Conservation (phyloP, 306 rosid species). For the Begonia peltatifolia region DNA sequence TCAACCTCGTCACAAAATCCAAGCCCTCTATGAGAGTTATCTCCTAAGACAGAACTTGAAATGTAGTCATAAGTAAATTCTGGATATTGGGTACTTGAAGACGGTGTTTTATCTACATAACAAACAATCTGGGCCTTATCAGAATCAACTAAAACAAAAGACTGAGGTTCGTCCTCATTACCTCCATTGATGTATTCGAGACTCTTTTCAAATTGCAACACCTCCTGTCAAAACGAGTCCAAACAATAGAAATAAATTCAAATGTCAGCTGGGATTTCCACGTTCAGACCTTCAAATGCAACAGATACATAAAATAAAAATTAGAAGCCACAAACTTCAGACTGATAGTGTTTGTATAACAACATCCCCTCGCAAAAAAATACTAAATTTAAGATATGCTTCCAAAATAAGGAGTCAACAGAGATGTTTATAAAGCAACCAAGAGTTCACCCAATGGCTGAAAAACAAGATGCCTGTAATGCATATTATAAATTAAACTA, state of each 20-base stretch:
- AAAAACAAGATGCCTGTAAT: neutral
- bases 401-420: neutral
- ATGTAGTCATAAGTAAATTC: slow-evolving; percentile 43
- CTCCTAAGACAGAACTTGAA: slow-evolving; percentile 64
- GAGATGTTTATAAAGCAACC: neutral
- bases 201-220: slow-evolving; percentile 9
- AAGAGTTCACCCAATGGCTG: too few species aligned
- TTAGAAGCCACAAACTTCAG: neutral
- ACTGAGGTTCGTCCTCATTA: slow-evolving; percentile 19
- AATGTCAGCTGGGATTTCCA: neutral
- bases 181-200: slow-evolving; percentile 16
- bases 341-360: too few species aligned
- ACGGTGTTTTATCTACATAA: slow-evolving; percentile 39
- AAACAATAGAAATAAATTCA: neutral
- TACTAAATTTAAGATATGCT: neutral
- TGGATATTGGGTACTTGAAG: slow-evolving; percentile 24
- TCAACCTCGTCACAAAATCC: slow-evolving; percentile 59
- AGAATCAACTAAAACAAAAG: slow-evolving; percentile 36
- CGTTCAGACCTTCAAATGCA: neutral
- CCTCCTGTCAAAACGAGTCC: slow-evolving; percentile 31
- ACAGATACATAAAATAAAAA: neutral
- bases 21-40: slow-evolving; percentile 56
- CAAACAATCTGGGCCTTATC: slow-evolving; percentile 26
- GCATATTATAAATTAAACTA: neutral
- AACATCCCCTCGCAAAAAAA: too few species aligned